phyloP scores from a whole-genome alignment of 805 yeast genomes.

The Candida ipomoeae region DNA sequence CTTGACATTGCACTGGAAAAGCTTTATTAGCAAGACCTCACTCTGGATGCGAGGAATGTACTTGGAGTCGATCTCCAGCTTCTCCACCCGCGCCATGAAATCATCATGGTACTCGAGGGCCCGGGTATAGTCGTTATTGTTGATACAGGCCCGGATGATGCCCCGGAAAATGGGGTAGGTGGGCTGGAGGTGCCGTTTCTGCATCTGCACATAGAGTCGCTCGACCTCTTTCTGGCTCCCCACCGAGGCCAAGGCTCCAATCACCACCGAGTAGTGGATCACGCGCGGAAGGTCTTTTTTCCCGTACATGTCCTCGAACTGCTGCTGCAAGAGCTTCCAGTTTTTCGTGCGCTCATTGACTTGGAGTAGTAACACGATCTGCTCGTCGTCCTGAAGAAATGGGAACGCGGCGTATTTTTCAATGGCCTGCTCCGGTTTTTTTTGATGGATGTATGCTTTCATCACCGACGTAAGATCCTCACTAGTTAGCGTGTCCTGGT shows the following conservation, averaged over 20 bases:
- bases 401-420: constrained; percentile 33
- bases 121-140: constrained; percentile 30
- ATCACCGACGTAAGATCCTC: constrained; percentile 30
- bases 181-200: constrained; percentile 46
- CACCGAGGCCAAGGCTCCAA: constrained; percentile 51
- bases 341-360: constrained; percentile 43
- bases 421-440: constrained; percentile 20
- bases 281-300: constrained; percentile 50
- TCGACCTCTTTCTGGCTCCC: constrained; percentile 49
- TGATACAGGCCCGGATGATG: constrained; percentile 40
- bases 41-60: constrained; percentile 23
- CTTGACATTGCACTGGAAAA: constrained; percentile 24
- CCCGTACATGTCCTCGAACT: constrained; percentile 55
- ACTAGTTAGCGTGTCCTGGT: not conserved
- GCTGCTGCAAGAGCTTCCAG: constrained; percentile 53
- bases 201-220: constrained; percentile 45
- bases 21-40: constrained; percentile 25
- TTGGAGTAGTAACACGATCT: constrained; percentile 45
- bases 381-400: constrained; percentile 42
- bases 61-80: constrained; percentile 10
- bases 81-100: constrained; percentile 23
- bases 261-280: constrained; percentile 56
- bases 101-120: constrained; percentile 29
- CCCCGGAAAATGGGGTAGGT: constrained; percentile 41
- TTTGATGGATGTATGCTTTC: constrained; percentile 24